These are phyloP conservation scores for Ceratocystis harringtonii DNA, from an alignment of 2,329 filamentous ascomycete species.

Conservation along the genomic window DNA sequence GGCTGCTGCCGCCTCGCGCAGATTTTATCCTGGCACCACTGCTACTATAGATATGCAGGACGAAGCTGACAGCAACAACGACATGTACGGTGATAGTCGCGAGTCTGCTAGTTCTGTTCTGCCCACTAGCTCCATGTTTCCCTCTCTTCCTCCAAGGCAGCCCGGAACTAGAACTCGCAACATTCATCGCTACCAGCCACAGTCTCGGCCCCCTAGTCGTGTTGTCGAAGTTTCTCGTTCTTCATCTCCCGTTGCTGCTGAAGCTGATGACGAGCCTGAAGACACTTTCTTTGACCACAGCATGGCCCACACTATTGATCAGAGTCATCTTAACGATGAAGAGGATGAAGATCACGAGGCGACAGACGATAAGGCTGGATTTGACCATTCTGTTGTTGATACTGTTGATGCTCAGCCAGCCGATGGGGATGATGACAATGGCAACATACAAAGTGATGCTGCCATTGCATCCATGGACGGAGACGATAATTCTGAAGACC, in stretches of 20 bases:
- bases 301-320: constrained; percentile 16
- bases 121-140: constrained; percentile 29
- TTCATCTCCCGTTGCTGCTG: constrained; percentile 1
- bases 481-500: not conserved
- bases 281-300: constrained; percentile 13
- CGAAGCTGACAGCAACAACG: constrained; percentile 3
- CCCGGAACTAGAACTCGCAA: not conserved
- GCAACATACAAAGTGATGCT: constrained; percentile 11
- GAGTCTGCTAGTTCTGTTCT: constrained; percentile 16
- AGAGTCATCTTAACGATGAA: constrained; percentile 11
- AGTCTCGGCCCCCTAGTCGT: not conserved
- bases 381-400: not conserved
- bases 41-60: constrained; percentile 5
- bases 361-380: not conserved
- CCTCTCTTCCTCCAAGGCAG: constrained; percentile 22
- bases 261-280: constrained; percentile 6
- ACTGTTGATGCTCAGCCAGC: not conserved
- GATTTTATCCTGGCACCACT: constrained; percentile 8
- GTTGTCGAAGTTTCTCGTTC: not conserved
- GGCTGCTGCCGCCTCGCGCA: constrained; percentile 10
- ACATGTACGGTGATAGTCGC: not conserved
- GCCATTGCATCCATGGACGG: constrained; percentile 13
- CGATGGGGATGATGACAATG: not conserved
- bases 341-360: not conserved
- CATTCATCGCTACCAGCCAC: not conserved